Evolutionary conservation across 805 yeast species (phyloP).

Genomic region (Kodamaea kaohsiungensis): DNA sequence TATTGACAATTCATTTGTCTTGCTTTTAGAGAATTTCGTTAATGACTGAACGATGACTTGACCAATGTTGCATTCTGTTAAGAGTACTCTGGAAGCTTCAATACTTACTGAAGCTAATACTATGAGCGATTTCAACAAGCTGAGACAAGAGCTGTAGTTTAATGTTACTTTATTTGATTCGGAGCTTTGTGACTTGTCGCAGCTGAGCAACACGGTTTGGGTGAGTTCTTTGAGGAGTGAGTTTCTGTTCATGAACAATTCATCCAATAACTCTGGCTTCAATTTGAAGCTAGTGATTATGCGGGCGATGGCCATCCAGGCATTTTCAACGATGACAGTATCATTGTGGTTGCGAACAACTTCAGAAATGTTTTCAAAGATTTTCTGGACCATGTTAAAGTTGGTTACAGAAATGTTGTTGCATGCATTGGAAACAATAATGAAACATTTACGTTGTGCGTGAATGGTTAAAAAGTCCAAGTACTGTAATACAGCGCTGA

Average conservation of each 20-base stretch:
- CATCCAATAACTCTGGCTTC: conserved; percentile 46
- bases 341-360: conserved; percentile 61
- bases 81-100: conserved; percentile 42
- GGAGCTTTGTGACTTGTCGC: conserved; percentile 25
- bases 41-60: conserved; percentile 50
- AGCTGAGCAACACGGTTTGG: conserved; percentile 24
- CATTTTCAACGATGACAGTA: conserved; percentile 57
- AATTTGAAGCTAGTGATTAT: conserved; percentile 51
- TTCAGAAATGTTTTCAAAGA: conserved; percentile 59
- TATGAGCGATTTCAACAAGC: conserved; percentile 46
- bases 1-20: conserved; percentile 40
- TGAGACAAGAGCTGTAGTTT: conserved; percentile 40
- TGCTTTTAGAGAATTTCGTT: conserved; percentile 47
- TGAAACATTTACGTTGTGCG: conserved; percentile 80
- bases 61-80: conserved; percentile 52
- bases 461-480: conserved; percentile 88
- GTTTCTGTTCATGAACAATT: conserved; percentile 29
- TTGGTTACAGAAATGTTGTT: conserved; percentile 45
- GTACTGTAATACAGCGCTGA: conserved; percentile 65
- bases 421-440: conserved; percentile 71
- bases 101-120: conserved; percentile 45
- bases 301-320: conserved; percentile 64
- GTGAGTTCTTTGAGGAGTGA: conserved; percentile 25
- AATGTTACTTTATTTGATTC: conserved; percentile 24
- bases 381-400: conserved; percentile 51